Evolutionary conservation across 345 rosid species (phyloP), one percentile per base, ranked within the genome.

Genomic region (Limnanthes douglasii): DNA sequence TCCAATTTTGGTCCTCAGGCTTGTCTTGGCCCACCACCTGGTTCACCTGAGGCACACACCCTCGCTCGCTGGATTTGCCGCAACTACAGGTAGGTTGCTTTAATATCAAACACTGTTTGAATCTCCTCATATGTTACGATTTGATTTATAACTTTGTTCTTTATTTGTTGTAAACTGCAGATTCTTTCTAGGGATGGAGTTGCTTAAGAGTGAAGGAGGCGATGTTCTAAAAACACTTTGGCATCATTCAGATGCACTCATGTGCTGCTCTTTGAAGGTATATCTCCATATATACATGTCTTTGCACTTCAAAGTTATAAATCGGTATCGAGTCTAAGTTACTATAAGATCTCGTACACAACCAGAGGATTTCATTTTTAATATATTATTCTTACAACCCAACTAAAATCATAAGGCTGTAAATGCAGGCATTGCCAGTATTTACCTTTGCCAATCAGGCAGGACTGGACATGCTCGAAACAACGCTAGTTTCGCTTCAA

Each of bases 401-500:
- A 19, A 44, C 18, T 33, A 23, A 31, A 45, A 14, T 39, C 32
- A 21, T 28, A 34, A 30, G 39, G 37, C 37, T 53, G 46, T 18
- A 11, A 25, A 31, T 54, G 53, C 72, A 77, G 94, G 78, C 73
- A 27, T 54, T 57, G 43, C 82, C 81, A 2, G 65, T 72, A 26
- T 82, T 82, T 49, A 82, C 84, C 13, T 82, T 82, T 54, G 71
- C 93, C 12, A 90, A 90, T 56, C 98, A 90, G 46, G 96, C 94
- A 27, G 94, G 98, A 30, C 81, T 90, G 15, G 96, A 90, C 74
- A 85, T 90, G 98, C 73, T 90, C 13, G 98, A 90, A 71, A 90
- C 98, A 27, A 85, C 94, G 2, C 52, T 82, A 50, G 69, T 77
- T 4, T 62, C 90, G 1, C 82, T 82, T 61, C 94, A 82, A 60